A percentile compares a stretch with the other conserved stretches of the same genome.
Evolutionary conservation across 23 red algal genomes (phyloP).

Genomic region (Pyropia haitanensis): DNA sequence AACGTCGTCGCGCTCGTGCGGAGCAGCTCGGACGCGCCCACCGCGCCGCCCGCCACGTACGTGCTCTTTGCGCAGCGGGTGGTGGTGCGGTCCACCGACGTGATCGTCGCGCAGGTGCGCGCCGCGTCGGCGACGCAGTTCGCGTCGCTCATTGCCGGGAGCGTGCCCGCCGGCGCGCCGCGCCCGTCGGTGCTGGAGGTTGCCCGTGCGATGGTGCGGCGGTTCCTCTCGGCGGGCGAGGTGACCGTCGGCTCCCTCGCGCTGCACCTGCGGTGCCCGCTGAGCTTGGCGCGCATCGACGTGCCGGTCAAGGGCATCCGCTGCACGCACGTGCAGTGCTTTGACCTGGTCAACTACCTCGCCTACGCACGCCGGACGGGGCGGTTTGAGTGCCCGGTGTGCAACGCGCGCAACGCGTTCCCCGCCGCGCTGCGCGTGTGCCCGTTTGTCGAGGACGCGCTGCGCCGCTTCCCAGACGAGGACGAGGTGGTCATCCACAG

Average conservation of each 20-base stretch:
- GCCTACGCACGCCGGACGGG: constrained; percentile 45
- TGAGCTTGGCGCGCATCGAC: constrained; percentile 37
- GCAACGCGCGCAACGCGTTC: constrained; percentile 29
- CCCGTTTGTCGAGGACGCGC: constrained; percentile 22
- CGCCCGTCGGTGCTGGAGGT: background rate
- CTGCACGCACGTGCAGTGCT: constrained; percentile 72
- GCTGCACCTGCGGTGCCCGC: constrained; percentile 51
- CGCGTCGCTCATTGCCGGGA: background rate
- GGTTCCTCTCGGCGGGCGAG: background rate
- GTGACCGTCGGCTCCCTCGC: constrained; percentile 10
- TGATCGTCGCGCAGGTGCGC: background rate
- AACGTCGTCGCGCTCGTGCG: background rate
- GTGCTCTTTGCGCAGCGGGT: constrained; percentile 26
- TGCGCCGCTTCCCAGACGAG: constrained; percentile 14
- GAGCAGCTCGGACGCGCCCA: background rate
- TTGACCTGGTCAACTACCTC: constrained; percentile 52
- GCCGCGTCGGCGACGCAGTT: background rate
- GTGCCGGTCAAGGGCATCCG: constrained; percentile 37
- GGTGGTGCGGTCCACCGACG: background rate
- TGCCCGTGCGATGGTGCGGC: background rate
- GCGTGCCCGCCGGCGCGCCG: background rate
- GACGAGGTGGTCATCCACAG: constrained; percentile 38
- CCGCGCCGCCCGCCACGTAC: background rate
- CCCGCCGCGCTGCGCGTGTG: constrained; percentile 24
- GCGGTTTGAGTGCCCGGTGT: constrained; percentile 58